Base-by-base conservation (phyloP, 2,329 filamentous ascomycete genomes). In the Madurella mycetomatis region DNA sequence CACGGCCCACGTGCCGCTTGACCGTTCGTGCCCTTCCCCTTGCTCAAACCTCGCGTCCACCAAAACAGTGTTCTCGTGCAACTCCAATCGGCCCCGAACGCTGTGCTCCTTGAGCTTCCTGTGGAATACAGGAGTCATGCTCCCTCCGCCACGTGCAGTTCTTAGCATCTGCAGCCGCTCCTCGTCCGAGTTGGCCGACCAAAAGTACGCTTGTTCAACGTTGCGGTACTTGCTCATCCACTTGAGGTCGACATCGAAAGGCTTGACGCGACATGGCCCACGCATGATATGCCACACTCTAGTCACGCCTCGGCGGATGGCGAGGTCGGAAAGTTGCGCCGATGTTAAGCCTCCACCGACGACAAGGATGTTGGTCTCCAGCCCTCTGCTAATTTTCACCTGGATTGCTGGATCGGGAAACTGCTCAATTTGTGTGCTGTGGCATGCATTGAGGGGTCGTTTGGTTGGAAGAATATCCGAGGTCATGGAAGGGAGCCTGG, bases 211-310 rank as follows among this genome's bases (percentile, higher is more conserved):
- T 66, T 92, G 87, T 61, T 88, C 83, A 51, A 83, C 80, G 66
- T 92, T 92, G 53, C 85, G 84, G 68, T 88, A 92, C 66, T 92
- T 92, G 9, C 86, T 87, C 69, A 92, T 87, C 89, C 89, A 94
- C 46, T 81, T 78, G 1, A 92, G 76, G 53, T 85, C 82, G 19
- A 92, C 79, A 62, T 92, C 89, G 60, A 92, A 92, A 55, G 86
- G 84, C 69, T 92, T 92, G 47, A 90, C 78, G 61, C 74, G 73
- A 15, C 79, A 62, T 0, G 73, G 70, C 0, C 79, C 76, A 0
- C 89, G 78, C 79, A 91, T 84, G 25, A 92, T 65, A 49, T 88
- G 80, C 75, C 80, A 88, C 0, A 92, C 84, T 58, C 83, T 86
- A 1, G 73, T 77, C 0, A 89, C 83, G 0, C 87, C 86, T 19